Evolutionary conservation across 768 basidiomycete species (phyloP).

Genomic region (Pluteus cervinus): DNA sequence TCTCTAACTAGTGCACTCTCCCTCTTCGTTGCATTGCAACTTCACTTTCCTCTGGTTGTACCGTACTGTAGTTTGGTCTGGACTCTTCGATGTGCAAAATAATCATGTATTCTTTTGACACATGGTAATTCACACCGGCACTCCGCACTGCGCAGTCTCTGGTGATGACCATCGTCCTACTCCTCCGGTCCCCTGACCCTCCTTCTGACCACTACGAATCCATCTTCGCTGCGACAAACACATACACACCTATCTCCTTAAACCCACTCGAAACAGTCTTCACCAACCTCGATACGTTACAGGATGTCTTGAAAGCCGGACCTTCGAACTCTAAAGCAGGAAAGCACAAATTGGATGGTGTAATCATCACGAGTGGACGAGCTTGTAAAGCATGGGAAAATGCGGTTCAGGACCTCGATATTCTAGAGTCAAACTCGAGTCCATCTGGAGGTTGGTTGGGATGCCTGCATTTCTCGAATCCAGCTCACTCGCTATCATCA

Average conservation of each 20-base stretch:
- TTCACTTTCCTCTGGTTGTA: too few species aligned
- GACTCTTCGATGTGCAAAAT: too few species aligned
- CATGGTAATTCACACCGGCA: too few species aligned
- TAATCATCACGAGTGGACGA: constrained; percentile 75
- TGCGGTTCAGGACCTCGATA: constrained; percentile 28
- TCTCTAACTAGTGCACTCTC: background rate
- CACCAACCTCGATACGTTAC: constrained; percentile 42
- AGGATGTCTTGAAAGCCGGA: constrained; percentile 32
- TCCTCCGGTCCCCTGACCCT: constrained; percentile 35
- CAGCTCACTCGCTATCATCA: too few species aligned
- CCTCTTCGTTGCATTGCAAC: too few species aligned
- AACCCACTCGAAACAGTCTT: constrained; percentile 67
- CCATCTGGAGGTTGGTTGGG: constrained; percentile 4
- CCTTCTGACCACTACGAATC: constrained; percentile 54
- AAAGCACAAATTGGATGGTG: constrained; percentile 39
- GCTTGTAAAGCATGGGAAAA: constrained; percentile 67
- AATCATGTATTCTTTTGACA: too few species aligned
- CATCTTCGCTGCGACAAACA: constrained; percentile 32
- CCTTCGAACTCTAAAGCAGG: constrained; percentile 21
- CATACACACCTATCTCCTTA: constrained; percentile 52
- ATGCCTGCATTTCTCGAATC: too few species aligned
- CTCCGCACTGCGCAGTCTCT: too few species aligned
- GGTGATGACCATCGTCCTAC: constrained; percentile 31
- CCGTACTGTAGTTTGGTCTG: too few species aligned
- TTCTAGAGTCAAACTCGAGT: background rate